Evolutionary conservation across 2,329 filamentous ascomycete genomes (phyloP).

Genomic region (Bisporella sp.): DNA sequence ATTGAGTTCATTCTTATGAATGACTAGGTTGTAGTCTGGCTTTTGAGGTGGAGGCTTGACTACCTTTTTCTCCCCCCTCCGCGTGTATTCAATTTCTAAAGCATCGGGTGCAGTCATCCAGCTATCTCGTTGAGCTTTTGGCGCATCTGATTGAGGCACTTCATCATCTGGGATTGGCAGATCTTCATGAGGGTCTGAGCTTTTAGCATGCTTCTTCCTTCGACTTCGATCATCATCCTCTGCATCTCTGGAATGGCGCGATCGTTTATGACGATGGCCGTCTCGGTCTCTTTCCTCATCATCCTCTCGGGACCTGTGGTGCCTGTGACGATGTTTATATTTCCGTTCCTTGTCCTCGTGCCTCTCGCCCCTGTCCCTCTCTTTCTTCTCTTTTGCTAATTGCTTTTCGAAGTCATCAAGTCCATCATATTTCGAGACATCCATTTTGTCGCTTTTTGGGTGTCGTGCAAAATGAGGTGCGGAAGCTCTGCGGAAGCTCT

Average conservation of each 20-base stretch:
- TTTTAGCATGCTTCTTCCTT: slow-evolving; percentile 32
- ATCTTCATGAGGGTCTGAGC: slow-evolving; percentile 42
- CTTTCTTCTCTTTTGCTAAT: slow-evolving; percentile 57
- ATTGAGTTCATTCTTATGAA: slow-evolving; percentile 81
- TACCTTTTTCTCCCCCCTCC: slow-evolving; percentile 48
- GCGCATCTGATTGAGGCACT: slow-evolving; percentile 23
- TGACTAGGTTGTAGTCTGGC: slow-evolving; percentile 26
- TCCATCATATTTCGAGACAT: slow-evolving; percentile 29
- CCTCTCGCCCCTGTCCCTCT: slow-evolving; percentile 41
- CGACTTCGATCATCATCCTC: slow-evolving; percentile 27
- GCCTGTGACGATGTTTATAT: slow-evolving; percentile 29
- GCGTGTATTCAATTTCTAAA: slow-evolving; percentile 76
- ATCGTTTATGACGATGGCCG: slow-evolving; percentile 57
- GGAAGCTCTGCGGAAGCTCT: too few species aligned
- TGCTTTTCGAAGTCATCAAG: slow-evolving; percentile 71
- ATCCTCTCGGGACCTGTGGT: slow-evolving; percentile 21
- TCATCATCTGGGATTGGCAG: slow-evolving; percentile 45
- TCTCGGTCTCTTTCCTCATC: slow-evolving; percentile 27
- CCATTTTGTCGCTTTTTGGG: background rate
- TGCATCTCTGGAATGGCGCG: slow-evolving; percentile 33
- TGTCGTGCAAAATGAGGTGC: too few species aligned
- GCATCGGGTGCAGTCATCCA: slow-evolving; percentile 93
- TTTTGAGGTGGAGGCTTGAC: slow-evolving; percentile 34
- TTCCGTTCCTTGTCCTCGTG: slow-evolving; percentile 36
- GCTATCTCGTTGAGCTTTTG: slow-evolving; percentile 57